phyloP scores from a whole-genome alignment of 495 filamentous ascomycete genomes.

The Sabuloglossum arenarium region DNA sequence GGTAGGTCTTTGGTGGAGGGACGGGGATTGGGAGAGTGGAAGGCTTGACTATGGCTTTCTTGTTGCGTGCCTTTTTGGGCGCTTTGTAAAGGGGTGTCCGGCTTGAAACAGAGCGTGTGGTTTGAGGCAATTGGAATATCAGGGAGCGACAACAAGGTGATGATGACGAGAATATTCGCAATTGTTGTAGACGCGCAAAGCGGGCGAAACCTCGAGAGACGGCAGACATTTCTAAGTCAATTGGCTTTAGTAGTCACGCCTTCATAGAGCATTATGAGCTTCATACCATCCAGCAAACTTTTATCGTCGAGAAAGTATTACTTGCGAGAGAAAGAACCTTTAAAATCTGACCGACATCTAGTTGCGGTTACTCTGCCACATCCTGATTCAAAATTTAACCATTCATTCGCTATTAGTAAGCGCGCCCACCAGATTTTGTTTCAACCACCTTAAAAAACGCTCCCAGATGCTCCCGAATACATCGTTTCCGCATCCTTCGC shows the following conservation, averaged over 20 bases:
- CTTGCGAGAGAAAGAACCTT: too few species aligned
- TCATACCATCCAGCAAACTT: background rate
- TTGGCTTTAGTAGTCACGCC: background rate
- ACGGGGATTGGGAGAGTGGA: background rate
- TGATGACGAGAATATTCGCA: background rate
- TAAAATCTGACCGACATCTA: too few species aligned
- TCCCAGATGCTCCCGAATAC: background rate
- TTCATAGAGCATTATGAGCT: background rate
- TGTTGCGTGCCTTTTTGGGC: background rate
- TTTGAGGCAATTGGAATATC: background rate
- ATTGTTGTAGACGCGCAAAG: background rate
- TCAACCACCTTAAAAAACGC: too few species aligned
- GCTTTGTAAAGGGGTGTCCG: background rate
- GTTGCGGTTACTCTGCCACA: too few species aligned
- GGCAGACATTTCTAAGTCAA: background rate
- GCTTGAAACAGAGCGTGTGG: background rate
- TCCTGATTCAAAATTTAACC: too few species aligned
- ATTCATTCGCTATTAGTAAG: too few species aligned
- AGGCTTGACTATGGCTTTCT: background rate
- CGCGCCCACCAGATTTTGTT: too few species aligned
- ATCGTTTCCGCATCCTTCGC: background rate
- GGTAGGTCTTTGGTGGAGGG: constrained; percentile 5
- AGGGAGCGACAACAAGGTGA: background rate
- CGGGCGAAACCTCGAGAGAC: background rate
- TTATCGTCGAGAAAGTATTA: too few species aligned